A percentile compares a stretch with the other conserved stretches of the same genome.
These are phyloP conservation scores for Rhizoclosmatium sp. DNA, from an alignment of 192 early-diverging fungal genomes.

Conservation along the genomic window DNA sequence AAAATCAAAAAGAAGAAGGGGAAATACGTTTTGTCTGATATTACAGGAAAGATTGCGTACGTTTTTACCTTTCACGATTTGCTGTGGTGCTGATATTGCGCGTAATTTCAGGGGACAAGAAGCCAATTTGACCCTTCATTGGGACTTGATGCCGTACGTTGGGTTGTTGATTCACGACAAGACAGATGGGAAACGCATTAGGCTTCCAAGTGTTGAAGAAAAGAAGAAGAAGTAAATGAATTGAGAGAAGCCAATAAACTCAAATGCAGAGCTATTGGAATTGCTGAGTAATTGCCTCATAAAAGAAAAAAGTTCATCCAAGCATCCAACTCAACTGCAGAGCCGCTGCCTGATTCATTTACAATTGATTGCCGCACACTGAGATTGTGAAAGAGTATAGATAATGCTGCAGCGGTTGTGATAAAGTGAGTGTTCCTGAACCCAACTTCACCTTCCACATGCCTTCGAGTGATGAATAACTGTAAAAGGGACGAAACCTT, in stretches of 20 bases:
- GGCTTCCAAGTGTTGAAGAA: not conserved
- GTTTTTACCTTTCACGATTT: not conserved
- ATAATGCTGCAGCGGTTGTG: not conserved
- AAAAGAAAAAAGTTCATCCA: no score
- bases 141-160: constrained; percentile 82
- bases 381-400: not conserved
- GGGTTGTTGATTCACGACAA: constrained; percentile 64
- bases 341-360: not conserved
- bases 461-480: constrained; percentile 12
- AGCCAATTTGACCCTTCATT: constrained; percentile 79
- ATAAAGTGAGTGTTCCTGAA: not conserved
- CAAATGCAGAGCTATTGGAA: not conserved
- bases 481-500: constrained; percentile 29
- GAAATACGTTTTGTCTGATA: constrained; percentile 78
- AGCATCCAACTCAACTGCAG: not conserved
- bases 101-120: constrained; percentile 57
- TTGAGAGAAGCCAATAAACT: not conserved
- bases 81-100: not conserved
- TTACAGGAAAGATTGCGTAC: constrained; percentile 72
- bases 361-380: not conserved
- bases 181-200: constrained; percentile 37
- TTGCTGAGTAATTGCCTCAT: not conserved
- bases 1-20: constrained; percentile 59
- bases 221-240: constrained; percentile 14
- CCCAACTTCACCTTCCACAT: not conserved